Conservation (phyloP, 768 basidiomycete genomes). For the Lactifluus piperatus region DNA sequence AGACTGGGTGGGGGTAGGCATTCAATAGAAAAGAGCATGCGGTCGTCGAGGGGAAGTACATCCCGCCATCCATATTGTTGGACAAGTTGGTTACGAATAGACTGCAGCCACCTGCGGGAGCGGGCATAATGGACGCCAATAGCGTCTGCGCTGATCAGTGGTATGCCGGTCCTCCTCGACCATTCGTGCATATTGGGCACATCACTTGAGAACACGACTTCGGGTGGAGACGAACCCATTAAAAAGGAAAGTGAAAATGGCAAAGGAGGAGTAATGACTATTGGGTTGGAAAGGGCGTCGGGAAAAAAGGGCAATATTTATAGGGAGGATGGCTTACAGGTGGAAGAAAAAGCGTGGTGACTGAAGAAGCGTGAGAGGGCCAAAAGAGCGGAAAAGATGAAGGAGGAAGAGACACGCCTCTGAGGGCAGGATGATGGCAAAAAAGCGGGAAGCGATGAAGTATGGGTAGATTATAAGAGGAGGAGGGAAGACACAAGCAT, state of each 20-base stretch:
- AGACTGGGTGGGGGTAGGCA: constrained; percentile 63
- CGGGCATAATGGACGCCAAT: constrained; percentile 74
- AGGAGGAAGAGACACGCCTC: constrained; percentile 13
- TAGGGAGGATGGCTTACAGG: constrained; percentile 17
- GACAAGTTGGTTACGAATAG: constrained; percentile 54
- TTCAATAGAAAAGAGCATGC: constrained; percentile 75
- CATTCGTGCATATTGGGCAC: constrained; percentile 78
- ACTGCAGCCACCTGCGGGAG: constrained; percentile 66
- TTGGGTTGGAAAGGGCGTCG: constrained; percentile 7
- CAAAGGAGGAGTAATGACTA: constrained; percentile 10
- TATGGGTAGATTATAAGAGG: constrained; percentile 20
- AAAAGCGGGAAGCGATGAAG: constrained; percentile 13
- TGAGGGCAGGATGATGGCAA: constrained; percentile 13
- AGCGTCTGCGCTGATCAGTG: constrained; percentile 75
- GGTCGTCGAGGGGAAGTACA: constrained; percentile 45
- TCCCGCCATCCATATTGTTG: constrained; percentile 67
- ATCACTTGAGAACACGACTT: constrained; percentile 73
- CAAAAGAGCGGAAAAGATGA: not conserved
- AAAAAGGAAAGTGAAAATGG: constrained; percentile 18
- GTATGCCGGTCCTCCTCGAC: constrained; percentile 71
- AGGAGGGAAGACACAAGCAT: constrained; percentile 25
- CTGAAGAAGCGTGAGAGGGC: constrained; percentile 10
- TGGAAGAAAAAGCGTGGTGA: constrained; percentile 15
- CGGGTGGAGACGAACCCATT: constrained; percentile 31
- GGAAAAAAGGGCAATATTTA: constrained; percentile 8